A percentile compares a stretch with the other conserved stretches of the same genome.
Evolutionary conservation across 2,329 filamentous ascomycete species (phyloP).

Genomic region (Pleomassaria siparia): DNA sequence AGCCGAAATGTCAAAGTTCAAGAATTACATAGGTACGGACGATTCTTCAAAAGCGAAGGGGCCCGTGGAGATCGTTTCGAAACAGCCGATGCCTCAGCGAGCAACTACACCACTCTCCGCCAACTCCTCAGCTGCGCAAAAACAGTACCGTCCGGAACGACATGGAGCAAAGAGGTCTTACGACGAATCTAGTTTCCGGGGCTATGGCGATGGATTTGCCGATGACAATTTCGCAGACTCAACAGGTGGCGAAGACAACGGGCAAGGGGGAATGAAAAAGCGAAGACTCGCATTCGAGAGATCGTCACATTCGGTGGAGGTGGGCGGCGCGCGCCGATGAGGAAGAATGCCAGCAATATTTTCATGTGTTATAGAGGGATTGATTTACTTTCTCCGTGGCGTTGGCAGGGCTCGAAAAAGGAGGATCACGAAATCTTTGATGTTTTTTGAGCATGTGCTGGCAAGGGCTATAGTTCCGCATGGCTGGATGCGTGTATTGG

Average conservation of each 20-base stretch:
- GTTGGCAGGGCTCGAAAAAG: neutral
- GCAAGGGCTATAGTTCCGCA: neutral
- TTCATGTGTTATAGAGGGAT: neutral
- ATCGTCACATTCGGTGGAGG: constrained; percentile 37
- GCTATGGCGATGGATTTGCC: constrained; percentile 70
- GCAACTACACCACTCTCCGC: constrained; percentile 34
- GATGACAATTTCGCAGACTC: constrained; percentile 71
- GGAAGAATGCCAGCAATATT: neutral
- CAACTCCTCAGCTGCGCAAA: constrained; percentile 43
- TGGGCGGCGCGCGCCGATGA: constrained; percentile 37
- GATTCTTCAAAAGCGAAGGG: constrained; percentile 39
- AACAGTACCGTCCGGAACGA: constrained; percentile 62
- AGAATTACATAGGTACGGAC: constrained; percentile 48
- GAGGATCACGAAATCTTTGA: neutral
- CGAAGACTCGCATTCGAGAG: constrained; percentile 39
- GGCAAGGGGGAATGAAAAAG: constrained; percentile 33
- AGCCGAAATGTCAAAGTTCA: constrained; percentile 46
- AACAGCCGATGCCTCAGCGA: constrained; percentile 21
- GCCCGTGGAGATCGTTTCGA: constrained; percentile 20
- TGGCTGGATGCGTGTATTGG: too few species aligned
- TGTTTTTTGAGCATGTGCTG: neutral
- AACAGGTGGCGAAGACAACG: constrained; percentile 69
- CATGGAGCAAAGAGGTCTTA: constrained; percentile 74
- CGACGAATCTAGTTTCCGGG: constrained; percentile 72
- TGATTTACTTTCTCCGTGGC: neutral